A percentile compares a stretch with the other conserved stretches of the same genome.
These are phyloP conservation scores for Crithidia expoeki DNA, from an alignment of 208 protist genomes.

Conservation along the genomic window DNA sequence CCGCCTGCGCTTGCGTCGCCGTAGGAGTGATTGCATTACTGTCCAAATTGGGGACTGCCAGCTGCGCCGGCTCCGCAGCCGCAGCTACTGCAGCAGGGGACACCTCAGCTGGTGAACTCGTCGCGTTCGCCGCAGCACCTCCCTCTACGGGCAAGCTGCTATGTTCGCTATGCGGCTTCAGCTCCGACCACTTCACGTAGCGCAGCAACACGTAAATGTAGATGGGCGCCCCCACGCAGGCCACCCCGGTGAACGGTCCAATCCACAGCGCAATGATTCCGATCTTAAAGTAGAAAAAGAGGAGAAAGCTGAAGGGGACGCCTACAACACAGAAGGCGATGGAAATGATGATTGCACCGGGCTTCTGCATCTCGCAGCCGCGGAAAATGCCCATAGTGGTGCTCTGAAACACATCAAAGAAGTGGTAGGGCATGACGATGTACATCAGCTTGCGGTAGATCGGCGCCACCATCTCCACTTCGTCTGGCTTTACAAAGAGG, in stretches of 20 bases:
- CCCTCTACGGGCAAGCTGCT: background rate
- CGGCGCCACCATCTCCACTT: slow-evolving; percentile 47
- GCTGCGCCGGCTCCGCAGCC: background rate
- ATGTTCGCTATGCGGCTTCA: slow-evolving; percentile 62
- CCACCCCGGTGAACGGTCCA: slow-evolving; percentile 64
- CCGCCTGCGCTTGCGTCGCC: slow-evolving; percentile 16
- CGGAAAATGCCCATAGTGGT: slow-evolving; percentile 79
- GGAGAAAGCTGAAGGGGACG: slow-evolving; percentile 64
- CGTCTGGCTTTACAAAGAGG: slow-evolving; percentile 59
- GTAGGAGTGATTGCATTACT: background rate
- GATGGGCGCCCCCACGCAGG: slow-evolving; percentile 43
- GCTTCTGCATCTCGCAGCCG: slow-evolving; percentile 74
- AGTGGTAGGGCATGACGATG: slow-evolving; percentile 79
- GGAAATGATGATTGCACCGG: slow-evolving; percentile 69
- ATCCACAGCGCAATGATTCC: slow-evolving; percentile 81
- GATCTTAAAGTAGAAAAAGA: slow-evolving; percentile 81
- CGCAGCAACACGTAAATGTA: slow-evolving; percentile 75
- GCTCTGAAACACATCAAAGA: slow-evolving; percentile 83
- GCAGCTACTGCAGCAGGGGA: background rate
- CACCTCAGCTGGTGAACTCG: background rate
- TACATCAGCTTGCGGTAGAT: slow-evolving; percentile 67
- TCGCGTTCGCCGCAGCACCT: background rate
- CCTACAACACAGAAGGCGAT: slow-evolving; percentile 70
- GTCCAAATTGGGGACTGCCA: background rate
- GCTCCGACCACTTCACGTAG: slow-evolving; percentile 75